Evolutionary conservation across 495 filamentous ascomycete genomes (phyloP), one percentile per base, ranked within the genome.

Genomic region (Letharia lupina): DNA sequence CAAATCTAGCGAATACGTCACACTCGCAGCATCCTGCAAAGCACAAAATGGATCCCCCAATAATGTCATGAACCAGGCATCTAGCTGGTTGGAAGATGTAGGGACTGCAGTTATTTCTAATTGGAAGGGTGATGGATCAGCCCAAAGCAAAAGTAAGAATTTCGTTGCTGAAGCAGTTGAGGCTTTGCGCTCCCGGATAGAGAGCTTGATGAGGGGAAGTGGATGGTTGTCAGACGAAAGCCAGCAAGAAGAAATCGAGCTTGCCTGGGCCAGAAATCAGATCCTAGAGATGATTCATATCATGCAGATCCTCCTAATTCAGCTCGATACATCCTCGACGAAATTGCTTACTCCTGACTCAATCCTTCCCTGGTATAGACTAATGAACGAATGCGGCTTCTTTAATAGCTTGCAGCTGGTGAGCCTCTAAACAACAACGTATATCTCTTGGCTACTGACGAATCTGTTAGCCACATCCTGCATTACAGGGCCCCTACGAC

Each of bases 271-370:
- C 20, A 83, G 82, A 59, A 84, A 79, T 18, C 77, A 83, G 33
- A 76, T 91, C 45, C 81, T 86, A 41, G 89, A 93, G 72, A 80
- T 87, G 28, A 77, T 87, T 45, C 88, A 92, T 71, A 81, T 87
- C 48, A 77, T 95, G 78, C 84, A 91, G 44, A 76, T 91, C 15
- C 73, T 91, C 52, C 91, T 95, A 65, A 80, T 89, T 52, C 79
- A 88, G 35, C 71, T 93, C 57, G 86, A 89, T 54, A 73, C 81
- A 8, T 79, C 79, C 7, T 70, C 75, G 5, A 79, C 78, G 47
- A 73, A 85, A 28, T 82, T 87, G n/a, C 81, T 84, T 20, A 78
- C 84, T 4, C 76, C 79, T 16, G 75, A 57, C 39, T 9, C 86
- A 18, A 70, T 95, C 10, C 73, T 88, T 10, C 77, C 82, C 62